Percentiles rank a stretch among this genome's conserved stretches.
phyloP scores from a whole-genome alignment of 495 filamentous ascomycete genomes.

The Cryomyces antarcticus region DNA sequence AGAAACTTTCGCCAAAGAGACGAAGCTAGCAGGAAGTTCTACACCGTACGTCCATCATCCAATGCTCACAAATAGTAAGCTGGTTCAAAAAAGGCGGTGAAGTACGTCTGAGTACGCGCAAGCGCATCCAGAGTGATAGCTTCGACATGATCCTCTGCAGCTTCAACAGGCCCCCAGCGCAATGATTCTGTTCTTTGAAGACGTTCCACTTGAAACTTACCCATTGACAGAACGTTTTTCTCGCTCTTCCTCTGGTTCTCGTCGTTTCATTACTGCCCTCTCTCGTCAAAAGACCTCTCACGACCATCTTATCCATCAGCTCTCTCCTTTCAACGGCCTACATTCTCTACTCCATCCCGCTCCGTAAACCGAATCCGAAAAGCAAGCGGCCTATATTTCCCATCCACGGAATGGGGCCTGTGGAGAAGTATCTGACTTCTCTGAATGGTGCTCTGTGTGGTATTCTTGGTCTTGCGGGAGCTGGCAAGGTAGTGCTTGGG shows the following conservation, averaged over 20 bases:
- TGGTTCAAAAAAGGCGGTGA: neutral
- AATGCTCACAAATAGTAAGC: neutral
- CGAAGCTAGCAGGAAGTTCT: neutral
- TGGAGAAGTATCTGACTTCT: constrained; percentile 16
- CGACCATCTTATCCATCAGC: constrained; percentile 34
- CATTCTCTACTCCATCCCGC: constrained; percentile 22
- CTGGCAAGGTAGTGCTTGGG: neutral
- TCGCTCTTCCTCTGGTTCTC: constrained; percentile 32
- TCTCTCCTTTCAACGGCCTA: constrained; percentile 40
- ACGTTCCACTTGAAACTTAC: neutral
- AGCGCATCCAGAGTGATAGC: neutral
- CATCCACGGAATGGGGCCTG: neutral
- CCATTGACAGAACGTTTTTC: constrained; percentile 27
- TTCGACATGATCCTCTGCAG: no score
- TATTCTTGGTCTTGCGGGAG: constrained; percentile 14
- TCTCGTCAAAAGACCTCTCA: constrained; percentile 14
- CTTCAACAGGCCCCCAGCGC: no score
- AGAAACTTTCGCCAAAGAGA: neutral
- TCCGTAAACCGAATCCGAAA: constrained; percentile 14
- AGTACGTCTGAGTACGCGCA: neutral
- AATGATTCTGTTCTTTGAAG: neutral
- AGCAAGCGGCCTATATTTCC: neutral
- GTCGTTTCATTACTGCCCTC: constrained; percentile 30
- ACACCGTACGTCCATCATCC: neutral
- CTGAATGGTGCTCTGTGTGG: constrained; percentile 26